These are phyloP conservation scores for Saturnispora gosingensis DNA, from an alignment of 805 yeast genomes.

Conservation along the genomic window DNA sequence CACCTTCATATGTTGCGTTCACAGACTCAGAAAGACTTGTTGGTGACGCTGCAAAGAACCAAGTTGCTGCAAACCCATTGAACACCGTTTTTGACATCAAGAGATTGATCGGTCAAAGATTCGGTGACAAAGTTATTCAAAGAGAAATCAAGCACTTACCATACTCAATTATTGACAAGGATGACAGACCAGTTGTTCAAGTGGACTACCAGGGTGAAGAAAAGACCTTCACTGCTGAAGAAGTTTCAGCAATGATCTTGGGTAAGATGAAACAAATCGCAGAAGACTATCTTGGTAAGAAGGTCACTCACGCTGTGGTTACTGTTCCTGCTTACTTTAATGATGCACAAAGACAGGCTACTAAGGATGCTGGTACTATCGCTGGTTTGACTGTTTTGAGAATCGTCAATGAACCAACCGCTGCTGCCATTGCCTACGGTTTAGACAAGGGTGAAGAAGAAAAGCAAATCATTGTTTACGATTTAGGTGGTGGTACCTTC, in stretches of 20 bases:
- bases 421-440: slow-evolving; percentile 97
- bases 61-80: slow-evolving; percentile 91
- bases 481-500: slow-evolving; percentile 96
- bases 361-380: slow-evolving; percentile 88
- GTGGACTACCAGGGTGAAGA: slow-evolving; percentile 85
- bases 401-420: slow-evolving; percentile 91
- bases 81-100: slow-evolving; percentile 95
- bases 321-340: slow-evolving; percentile 92
- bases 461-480: slow-evolving; percentile 85
- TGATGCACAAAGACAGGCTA: slow-evolving; percentile 91
- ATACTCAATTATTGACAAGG: slow-evolving; percentile 65
- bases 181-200: slow-evolving; percentile 79
- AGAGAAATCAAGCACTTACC: slow-evolving; percentile 85
- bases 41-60: slow-evolving; percentile 98
- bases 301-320: slow-evolving; percentile 83
- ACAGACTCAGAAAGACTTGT: slow-evolving; percentile 91
- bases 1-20: slow-evolving; percentile 95
- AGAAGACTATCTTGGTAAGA: slow-evolving; percentile 78
- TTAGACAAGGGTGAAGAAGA: slow-evolving; percentile 75
- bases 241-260: slow-evolving; percentile 87
- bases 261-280: slow-evolving; percentile 88
- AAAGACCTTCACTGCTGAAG: slow-evolving; percentile 87
- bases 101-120: slow-evolving; percentile 85
- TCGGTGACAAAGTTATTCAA: slow-evolving; percentile 68
- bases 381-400: slow-evolving; percentile 84